phyloP scores from a whole-genome alignment of 1,284 basidiomycete species.

The Tilletia caries region DNA sequence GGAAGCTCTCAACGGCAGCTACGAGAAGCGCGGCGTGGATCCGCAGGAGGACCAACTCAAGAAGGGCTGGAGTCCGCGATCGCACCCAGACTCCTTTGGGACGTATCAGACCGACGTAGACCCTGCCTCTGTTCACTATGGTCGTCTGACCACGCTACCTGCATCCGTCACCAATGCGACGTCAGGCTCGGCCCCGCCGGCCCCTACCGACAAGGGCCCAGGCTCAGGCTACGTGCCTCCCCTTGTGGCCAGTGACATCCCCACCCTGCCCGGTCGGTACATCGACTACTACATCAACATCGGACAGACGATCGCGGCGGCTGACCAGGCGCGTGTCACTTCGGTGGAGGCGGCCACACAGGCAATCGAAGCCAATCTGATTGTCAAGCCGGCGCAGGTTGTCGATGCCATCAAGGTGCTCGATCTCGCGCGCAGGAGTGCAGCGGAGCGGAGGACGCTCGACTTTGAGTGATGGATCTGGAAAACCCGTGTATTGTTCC shows the following conservation, averaged over 20 bases:
- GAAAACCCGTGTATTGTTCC: no score
- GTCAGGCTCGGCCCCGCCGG: not conserved
- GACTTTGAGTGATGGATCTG: slow-evolving; percentile 15
- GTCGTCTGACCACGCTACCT: slow-evolving; percentile 38
- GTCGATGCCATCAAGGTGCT: slow-evolving; percentile 38
- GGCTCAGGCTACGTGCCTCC: slow-evolving; percentile 22
- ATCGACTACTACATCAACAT: slow-evolving; percentile 45
- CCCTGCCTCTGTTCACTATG: slow-evolving; percentile 32
- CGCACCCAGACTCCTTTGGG: slow-evolving; percentile 44
- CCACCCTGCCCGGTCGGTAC: slow-evolving; percentile 47
- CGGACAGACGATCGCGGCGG: slow-evolving; percentile 37
- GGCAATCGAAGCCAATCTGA: slow-evolving; percentile 24
- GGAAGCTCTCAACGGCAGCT: slow-evolving; percentile 43
- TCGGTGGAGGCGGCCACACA: slow-evolving; percentile 20
- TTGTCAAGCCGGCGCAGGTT: slow-evolving; percentile 34
- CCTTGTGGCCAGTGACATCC: slow-evolving; percentile 37
- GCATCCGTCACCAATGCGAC: not conserved
- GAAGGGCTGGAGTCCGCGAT: slow-evolving; percentile 38
- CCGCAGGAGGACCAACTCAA: slow-evolving; percentile 52
- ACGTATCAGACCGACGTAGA: slow-evolving; percentile 31
- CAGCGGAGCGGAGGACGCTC: slow-evolving; percentile 34
- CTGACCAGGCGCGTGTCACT: slow-evolving; percentile 20
- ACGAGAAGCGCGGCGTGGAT: slow-evolving; percentile 47
- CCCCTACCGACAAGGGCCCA: not conserved
- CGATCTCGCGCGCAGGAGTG: slow-evolving; percentile 35